phyloP scores from a whole-genome alignment of 2,329 filamentous ascomycete species.

The Thermothelomyces thermophilus region DNA sequence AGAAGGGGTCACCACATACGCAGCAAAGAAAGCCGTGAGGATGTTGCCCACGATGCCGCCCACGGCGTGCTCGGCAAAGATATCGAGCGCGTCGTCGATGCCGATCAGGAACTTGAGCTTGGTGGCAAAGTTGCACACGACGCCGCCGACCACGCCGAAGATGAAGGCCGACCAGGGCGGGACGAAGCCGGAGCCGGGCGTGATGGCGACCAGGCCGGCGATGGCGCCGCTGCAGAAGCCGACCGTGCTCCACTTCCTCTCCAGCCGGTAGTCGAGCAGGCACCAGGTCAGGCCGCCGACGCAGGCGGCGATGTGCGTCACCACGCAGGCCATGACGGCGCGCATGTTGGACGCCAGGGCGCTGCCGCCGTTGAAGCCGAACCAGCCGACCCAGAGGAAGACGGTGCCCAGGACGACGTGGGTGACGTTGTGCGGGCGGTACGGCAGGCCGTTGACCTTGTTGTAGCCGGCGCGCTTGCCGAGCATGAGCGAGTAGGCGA shows the following conservation, averaged over 20 bases:
- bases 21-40: conserved; percentile 70
- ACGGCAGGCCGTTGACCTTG: conserved; percentile 57
- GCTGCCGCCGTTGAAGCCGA: conserved; percentile 88
- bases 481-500: conserved; percentile 68
- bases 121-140: conserved; percentile 77
- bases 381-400: conserved; percentile 84
- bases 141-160: conserved; percentile 53
- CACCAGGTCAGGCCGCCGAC: conserved; percentile 79
- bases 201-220: conserved; percentile 80
- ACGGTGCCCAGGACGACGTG: conserved; percentile 67
- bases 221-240: conserved; percentile 90
- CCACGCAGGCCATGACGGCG: conserved; percentile 81
- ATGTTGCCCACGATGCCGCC: conserved; percentile 77
- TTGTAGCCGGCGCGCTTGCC: conserved; percentile 60
- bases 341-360: conserved; percentile 78
- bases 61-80: conserved; percentile 83
- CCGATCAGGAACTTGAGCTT: conserved; percentile 71
- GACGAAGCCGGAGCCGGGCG: conserved; percentile 75
- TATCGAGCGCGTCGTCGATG: conserved; percentile 82
- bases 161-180: conserved; percentile 56
- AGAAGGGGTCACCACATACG: conserved; percentile 48
- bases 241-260: conserved; percentile 88
- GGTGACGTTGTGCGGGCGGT: conserved; percentile 67
- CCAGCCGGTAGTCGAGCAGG: conserved; percentile 81
- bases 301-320: conserved; percentile 80